phyloP scores from a whole-genome alignment of 1,284 basidiomycete genomes.

The Rhodotorula sp. region DNA sequence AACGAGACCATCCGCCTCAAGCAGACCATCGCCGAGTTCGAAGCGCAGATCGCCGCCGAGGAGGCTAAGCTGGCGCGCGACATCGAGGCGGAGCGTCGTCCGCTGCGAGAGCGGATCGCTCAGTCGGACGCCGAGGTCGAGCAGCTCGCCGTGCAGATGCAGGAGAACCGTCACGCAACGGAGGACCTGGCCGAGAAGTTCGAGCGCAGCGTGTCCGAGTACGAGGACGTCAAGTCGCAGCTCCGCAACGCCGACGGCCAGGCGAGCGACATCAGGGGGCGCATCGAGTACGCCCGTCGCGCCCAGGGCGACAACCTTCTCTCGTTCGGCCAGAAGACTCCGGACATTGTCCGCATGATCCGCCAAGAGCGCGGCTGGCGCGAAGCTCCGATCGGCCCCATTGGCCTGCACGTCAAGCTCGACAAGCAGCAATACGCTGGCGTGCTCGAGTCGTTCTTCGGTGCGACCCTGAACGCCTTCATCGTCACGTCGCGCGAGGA shows the following conservation, averaged over 20 bases:
- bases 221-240: slow-evolving; percentile 1
- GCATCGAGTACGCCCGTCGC: slow-evolving; percentile 42
- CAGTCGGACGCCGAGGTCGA: slow-evolving; percentile 15
- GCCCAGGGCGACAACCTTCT: slow-evolving; percentile 59
- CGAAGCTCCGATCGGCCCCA: slow-evolving; percentile 75
- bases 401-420: slow-evolving; percentile 78
- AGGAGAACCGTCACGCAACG: background rate
- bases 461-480: slow-evolving; percentile 67
- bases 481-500: slow-evolving; percentile 76
- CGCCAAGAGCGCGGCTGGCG: slow-evolving; percentile 62
- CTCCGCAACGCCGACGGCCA: background rate
- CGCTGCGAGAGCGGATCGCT: slow-evolving; percentile 40
- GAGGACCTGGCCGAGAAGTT: slow-evolving; percentile 11
- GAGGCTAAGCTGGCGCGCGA: slow-evolving; percentile 60
- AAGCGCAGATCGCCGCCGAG: slow-evolving; percentile 62
- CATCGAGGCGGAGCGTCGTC: slow-evolving; percentile 55
- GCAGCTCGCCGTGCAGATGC: background rate
- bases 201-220: background rate
- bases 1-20: slow-evolving; percentile 48
- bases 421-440: slow-evolving; percentile 69
- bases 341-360: slow-evolving; percentile 61
- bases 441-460: slow-evolving; percentile 68
- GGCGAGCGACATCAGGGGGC: background rate
- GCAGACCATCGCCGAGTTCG: slow-evolving; percentile 57
- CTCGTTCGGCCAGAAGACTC: slow-evolving; percentile 50